Evolutionary conservation across 148 eudicot genomes (phyloP).

Genomic region (Rhododendron vialii): DNA sequence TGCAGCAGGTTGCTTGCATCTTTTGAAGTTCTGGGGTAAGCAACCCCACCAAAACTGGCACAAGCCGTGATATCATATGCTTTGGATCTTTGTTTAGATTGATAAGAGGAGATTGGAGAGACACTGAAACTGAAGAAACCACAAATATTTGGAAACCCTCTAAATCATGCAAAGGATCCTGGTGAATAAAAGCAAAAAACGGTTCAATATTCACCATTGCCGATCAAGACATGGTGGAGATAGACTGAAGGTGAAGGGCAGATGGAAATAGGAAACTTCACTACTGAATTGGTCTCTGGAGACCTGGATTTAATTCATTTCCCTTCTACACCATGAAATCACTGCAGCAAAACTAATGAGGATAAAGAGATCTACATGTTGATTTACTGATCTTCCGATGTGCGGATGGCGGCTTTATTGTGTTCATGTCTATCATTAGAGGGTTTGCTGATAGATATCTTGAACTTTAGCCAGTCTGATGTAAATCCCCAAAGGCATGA

Average conservation of each 20-base stretch:
- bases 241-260: neutral
- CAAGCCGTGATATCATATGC: conserved; percentile 30
- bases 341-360: conserved; percentile 1
- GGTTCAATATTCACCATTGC: neutral
- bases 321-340: neutral
- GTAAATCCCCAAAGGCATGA: neutral
- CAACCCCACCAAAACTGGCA: conserved; percentile 67
- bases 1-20: conserved; percentile 72
- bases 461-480: neutral
- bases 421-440: neutral
- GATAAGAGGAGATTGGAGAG: neutral
- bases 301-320: neutral
- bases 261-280: neutral
- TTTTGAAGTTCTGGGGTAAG: conserved; percentile 70
- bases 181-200: neutral
- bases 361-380: neutral
- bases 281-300: neutral
- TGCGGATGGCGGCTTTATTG: neutral
- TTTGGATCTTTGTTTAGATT: neutral
- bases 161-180: neutral
- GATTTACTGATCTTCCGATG: neutral
- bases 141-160: neutral
- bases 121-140: neutral
- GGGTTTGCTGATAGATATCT: neutral
- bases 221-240: neutral